Evolutionary conservation across 148 eudicot genomes (phyloP), one percentile per base, ranked within the genome.

Genomic region (Cornus suecica): DNA sequence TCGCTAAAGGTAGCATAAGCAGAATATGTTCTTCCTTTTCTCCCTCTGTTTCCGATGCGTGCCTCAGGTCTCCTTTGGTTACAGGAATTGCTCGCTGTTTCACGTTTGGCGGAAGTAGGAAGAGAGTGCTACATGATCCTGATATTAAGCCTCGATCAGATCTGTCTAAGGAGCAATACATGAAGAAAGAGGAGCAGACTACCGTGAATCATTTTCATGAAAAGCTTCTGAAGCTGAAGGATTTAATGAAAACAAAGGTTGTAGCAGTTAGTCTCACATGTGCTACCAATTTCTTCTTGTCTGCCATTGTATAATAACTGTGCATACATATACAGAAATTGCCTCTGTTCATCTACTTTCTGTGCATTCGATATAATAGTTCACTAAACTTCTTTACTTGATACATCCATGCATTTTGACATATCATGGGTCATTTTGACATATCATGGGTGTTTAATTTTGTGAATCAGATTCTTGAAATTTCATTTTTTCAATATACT

Each of bases 31-130:
- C 29, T 34, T 24, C 42, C 29, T 61, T 37, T 37, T 24, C 54
- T 11, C 30, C 18, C 23, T 56, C 37, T 24, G 42, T 37, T 20
- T 25, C 26, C 25, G 63, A 30, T 25, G 18, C 14, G 27, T 20
- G 11, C 23, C 60, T 65, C 22, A 65, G 11, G 22, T 77, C 8
- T 70, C 24, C n/a, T 71, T 28, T 52, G 52, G 56, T 78, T 80
- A 54, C 83, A 92, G 98, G 98, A 75, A 92, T 95, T 87, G 97
- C 99, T 66, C 97, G 99, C 68, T 95, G 98, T 86, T 95, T 95
- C 80, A 95, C 99, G 37, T 95, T 95, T 84, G 97, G 99, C 25
- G 99, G 97, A 74, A 95, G 97, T 86, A 85, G 97, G 82, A 88
- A 86, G 54, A 81, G 82, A 70, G 84, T 83, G 66, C 90, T 95